phyloP scores from a whole-genome alignment of 305 asterid species.

The Fraxinus platypoda region DNA sequence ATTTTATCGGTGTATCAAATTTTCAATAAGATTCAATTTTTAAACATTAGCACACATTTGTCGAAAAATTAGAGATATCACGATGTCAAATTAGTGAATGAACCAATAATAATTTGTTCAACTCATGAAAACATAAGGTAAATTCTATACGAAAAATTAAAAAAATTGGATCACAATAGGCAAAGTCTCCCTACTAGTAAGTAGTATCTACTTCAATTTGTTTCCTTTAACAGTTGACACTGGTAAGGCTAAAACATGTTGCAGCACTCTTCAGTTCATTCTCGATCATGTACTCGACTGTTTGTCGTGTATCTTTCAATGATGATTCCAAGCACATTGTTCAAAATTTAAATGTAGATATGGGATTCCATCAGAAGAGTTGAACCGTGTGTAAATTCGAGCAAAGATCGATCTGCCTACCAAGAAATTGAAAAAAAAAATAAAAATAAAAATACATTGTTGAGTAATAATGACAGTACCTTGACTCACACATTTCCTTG shows the following conservation, averaged over 20 bases:
- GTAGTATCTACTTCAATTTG: constrained; percentile 23
- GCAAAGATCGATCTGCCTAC: not conserved
- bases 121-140: constrained; percentile 2
- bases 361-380: not conserved
- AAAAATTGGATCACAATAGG: constrained; percentile 19
- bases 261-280: constrained; percentile 78
- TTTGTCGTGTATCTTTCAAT: constrained; percentile 51
- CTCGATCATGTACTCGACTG: constrained; percentile 58
- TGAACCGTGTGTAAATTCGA: not conserved
- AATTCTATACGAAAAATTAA: constrained; percentile 7
- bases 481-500: constrained; percentile 62
- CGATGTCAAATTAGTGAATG: too few species aligned
- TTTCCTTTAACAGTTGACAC: constrained; percentile 39
- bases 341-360: not conserved
- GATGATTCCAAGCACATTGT: constrained; percentile 56
- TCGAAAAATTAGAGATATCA: too few species aligned
- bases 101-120: too few species aligned
- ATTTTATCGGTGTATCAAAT: too few species aligned
- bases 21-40: not conserved
- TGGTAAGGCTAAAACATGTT: constrained; percentile 71
- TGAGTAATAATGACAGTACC: constrained; percentile 30
- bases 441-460: too few species aligned
- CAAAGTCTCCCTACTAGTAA: constrained; percentile 20
- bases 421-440: not conserved
- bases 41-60: not conserved